These are phyloP conservation scores for Aspergillus coremiiformis DNA, from an alignment of 495 filamentous ascomycete genomes.

Conservation along the genomic window DNA sequence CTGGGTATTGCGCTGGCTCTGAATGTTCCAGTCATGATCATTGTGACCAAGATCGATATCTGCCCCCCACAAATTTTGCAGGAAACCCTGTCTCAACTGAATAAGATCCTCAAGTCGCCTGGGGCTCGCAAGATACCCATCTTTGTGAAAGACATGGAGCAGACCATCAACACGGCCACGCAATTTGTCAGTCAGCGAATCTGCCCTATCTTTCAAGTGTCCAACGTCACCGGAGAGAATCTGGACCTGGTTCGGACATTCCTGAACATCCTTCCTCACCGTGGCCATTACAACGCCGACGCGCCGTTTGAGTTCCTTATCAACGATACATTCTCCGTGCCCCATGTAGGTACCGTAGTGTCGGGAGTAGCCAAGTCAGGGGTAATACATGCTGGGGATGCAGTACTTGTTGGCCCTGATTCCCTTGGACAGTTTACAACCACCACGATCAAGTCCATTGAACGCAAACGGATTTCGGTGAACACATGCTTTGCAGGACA, in stretches of 20 bases:
- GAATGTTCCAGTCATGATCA: slow-evolving; percentile 96
- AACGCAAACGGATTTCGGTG: slow-evolving; percentile 87
- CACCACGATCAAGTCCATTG: slow-evolving; percentile 86
- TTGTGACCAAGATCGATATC: slow-evolving; percentile 98
- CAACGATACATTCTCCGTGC: slow-evolving; percentile 98
- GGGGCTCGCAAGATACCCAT: slow-evolving; percentile 96
- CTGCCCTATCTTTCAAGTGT: slow-evolving; percentile 96
- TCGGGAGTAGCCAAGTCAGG: slow-evolving; percentile 81
- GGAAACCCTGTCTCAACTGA: slow-evolving; percentile 88
- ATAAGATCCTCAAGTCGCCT: slow-evolving; percentile 84
- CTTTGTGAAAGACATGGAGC: slow-evolving; percentile 84
- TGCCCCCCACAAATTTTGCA: slow-evolving; percentile 93
- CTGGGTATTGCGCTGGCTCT: slow-evolving; percentile 89
- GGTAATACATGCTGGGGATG: slow-evolving; percentile 85
- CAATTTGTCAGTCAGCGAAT: slow-evolving; percentile 95
- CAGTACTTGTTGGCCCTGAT: slow-evolving; percentile 85
- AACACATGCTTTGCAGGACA: slow-evolving; percentile 87
- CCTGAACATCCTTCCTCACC: slow-evolving; percentile 90
- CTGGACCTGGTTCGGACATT: slow-evolving; percentile 79
- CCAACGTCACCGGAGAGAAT: slow-evolving; percentile 89
- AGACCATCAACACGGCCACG: slow-evolving; percentile 89
- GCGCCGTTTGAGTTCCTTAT: slow-evolving; percentile 92
- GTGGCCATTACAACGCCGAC: slow-evolving; percentile 83
- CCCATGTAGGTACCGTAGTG: slow-evolving; percentile 93
- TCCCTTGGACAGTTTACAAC: slow-evolving; percentile 85